Percentiles rank a stretch among this genome's conserved stretches.
Conservation (phyloP, 2,329 filamentous ascomycete genomes). For the Neurospora crassa region DNA sequence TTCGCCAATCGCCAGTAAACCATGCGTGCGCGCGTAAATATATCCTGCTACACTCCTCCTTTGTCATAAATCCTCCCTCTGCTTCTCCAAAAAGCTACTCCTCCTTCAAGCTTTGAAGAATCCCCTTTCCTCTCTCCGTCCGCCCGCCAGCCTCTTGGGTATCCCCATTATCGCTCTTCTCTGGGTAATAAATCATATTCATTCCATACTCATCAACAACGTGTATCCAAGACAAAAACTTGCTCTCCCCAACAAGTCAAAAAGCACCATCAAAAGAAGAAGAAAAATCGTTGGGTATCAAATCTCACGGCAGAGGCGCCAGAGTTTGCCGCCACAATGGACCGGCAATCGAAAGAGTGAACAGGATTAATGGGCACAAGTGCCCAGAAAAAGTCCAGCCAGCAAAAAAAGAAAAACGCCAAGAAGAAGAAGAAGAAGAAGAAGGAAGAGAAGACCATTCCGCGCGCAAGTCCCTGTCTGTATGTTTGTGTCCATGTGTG, state of each 20-base stretch:
- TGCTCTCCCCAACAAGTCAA: neutral
- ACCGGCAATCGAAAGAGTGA: neutral
- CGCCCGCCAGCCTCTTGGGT: neutral
- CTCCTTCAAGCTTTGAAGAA: neutral
- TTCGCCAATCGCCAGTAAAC: neutral
- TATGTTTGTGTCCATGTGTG: neutral
- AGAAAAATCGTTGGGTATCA: neutral
- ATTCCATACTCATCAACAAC: neutral
- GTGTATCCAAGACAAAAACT: neutral
- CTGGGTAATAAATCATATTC: neutral
- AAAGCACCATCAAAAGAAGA: neutral
- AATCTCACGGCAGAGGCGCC: neutral
- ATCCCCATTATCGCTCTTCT: neutral
- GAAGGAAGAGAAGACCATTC: neutral
- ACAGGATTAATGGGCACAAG: neutral
- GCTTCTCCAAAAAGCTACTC: neutral
- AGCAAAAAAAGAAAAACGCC: neutral
- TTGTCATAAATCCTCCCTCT: neutral
- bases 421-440: neutral
- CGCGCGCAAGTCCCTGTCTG: neutral
- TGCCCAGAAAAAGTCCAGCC: neutral
- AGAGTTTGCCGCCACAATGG: neutral
- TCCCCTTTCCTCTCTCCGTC: neutral
- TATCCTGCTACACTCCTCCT: neutral
- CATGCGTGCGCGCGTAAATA: neutral